Percentiles rank a stretch among this genome's conserved stretches.
Evolutionary conservation across 2,329 filamentous ascomycete species (phyloP).

Genomic region (Xylariaceae sp.): DNA sequence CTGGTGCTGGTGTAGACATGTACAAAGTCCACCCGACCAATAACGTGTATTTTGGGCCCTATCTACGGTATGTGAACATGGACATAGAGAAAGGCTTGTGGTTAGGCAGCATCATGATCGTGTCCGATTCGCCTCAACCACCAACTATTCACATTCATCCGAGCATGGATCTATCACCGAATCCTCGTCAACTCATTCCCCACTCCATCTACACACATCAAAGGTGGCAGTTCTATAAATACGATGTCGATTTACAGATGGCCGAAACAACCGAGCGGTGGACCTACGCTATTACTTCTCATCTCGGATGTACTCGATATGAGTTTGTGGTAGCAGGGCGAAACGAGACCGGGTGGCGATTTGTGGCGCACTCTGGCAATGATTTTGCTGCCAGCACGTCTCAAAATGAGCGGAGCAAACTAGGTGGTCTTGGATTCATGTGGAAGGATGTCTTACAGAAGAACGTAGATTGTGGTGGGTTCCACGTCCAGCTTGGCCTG

Average conservation of each 20-base stretch:
- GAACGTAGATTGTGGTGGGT: conserved; percentile 92
- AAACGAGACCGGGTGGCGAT: conserved; percentile 89
- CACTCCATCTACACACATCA: conserved; percentile 85
- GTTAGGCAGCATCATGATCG: conserved; percentile 89
- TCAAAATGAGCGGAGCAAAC: conserved; percentile 76
- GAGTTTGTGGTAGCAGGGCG: conserved; percentile 93
- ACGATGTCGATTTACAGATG: conserved; percentile 89
- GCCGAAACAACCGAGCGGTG: conserved; percentile 81
- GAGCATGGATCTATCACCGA: conserved; percentile 86
- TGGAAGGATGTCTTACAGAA: conserved; percentile 99
- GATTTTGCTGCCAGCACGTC: conserved; percentile 89
- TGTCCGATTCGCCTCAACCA: conserved; percentile 87
- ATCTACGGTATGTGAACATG: conserved; percentile 95
- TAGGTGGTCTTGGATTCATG: conserved; percentile 92
- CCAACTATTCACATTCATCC: conserved; percentile 95
- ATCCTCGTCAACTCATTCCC: conserved; percentile 81
- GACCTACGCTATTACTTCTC: conserved; percentile 98
- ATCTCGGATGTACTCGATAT: conserved; percentile 95
- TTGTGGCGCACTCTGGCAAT: conserved; percentile 93
- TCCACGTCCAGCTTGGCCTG: conserved; percentile 88
- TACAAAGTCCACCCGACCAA: conserved; percentile 94
- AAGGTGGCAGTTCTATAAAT: conserved; percentile 93
- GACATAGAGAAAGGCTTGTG: conserved; percentile 86
- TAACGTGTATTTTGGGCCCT: conserved; percentile 96
- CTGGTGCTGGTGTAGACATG: conserved; percentile 84